Base-by-base conservation (phyloP, 2,329 filamentous ascomycete genomes). In the Aspergillus ochraceus region DNA sequence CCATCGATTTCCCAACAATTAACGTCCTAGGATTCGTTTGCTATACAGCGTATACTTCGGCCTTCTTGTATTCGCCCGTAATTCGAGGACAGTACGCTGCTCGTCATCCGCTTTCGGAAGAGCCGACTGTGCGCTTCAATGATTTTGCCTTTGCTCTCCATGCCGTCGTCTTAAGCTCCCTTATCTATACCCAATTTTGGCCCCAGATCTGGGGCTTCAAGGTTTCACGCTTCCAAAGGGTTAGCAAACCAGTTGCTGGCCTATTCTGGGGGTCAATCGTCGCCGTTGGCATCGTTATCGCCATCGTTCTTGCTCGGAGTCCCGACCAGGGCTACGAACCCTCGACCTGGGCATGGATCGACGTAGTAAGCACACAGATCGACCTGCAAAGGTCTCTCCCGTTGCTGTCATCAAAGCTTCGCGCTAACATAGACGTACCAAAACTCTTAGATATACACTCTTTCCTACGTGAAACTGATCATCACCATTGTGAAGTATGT, bases 401-500 rank as follows among this genome's bases (percentile, higher is more conserved):
- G n/a, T 42, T n/a, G 14, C 50, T 57, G 52, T 54, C 29, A 30
- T 46, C 12, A 39, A 30, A 57, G 39, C 46, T 51, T 45, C 10
- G 45, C 22, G 22, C 45, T 47, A 47, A 47, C 45, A 14, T 14
- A 11, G 45, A 14, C 17, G 22, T 14, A 11, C 45, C 19, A n/a
- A 20, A 19, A 29, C 22, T 46, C 51, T 49, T 61, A 84, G 85
- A 78, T 87, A 32, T 86, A 88, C 70, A 85, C 89, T 12, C 79
- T 96, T 32, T 91, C 91, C 47, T 96, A 96, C 73, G 88, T 96
- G 72, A 99, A 99, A 79, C 82, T 99, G 36, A 76, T 93, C 57
- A 86, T 96, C 65, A 97, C 94, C 0, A 79, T 97, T 26, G 85
- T 96, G 77, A 99, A 99, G 79, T 98, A 97, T 77, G 88, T 91